Conservation (phyloP, 2,329 filamentous ascomycete genomes). For the Lasiodiplodia theobromae region DNA sequence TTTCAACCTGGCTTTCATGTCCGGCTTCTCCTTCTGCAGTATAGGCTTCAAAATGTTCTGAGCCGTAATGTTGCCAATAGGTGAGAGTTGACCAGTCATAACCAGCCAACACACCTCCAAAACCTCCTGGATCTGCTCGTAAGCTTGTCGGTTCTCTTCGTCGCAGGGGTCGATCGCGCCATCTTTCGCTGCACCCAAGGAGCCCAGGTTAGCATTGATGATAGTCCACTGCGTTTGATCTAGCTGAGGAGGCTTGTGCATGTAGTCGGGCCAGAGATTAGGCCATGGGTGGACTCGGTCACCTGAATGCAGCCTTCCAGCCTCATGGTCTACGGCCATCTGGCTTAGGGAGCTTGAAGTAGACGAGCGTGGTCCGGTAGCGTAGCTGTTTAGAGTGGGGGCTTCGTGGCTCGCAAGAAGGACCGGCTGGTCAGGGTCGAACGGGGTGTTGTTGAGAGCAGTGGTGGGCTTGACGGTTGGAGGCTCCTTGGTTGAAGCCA, state of each 20-base stretch:
- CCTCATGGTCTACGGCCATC: too few relatives aligned
- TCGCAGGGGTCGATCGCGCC: background rate
- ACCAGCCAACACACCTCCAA: slow-evolving; percentile 14
- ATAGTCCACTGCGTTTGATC: background rate
- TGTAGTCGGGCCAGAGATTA: background rate
- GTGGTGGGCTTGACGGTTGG: background rate
- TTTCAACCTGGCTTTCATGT: background rate
- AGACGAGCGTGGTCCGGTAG: background rate
- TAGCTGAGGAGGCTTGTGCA: background rate
- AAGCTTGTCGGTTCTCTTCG: slow-evolving; percentile 4
- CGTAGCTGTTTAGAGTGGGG: background rate
- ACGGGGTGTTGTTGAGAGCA: background rate
- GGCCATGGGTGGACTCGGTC: slow-evolving; percentile 19
- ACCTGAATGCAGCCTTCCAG: background rate
- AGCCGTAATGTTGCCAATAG: background rate
- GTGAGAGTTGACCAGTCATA: slow-evolving; percentile 13
- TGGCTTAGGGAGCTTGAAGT: background rate
- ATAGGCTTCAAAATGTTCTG: background rate
- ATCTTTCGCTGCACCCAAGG: background rate
- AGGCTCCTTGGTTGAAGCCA: background rate
- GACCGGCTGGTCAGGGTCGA: background rate
- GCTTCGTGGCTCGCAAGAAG: background rate
- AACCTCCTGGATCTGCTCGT: background rate
- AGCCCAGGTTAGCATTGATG: background rate
- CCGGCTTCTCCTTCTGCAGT: slow-evolving; percentile 1